Evolutionary conservation across 495 filamentous ascomycete genomes (phyloP).

Genomic region (Thozetella sp.): DNA sequence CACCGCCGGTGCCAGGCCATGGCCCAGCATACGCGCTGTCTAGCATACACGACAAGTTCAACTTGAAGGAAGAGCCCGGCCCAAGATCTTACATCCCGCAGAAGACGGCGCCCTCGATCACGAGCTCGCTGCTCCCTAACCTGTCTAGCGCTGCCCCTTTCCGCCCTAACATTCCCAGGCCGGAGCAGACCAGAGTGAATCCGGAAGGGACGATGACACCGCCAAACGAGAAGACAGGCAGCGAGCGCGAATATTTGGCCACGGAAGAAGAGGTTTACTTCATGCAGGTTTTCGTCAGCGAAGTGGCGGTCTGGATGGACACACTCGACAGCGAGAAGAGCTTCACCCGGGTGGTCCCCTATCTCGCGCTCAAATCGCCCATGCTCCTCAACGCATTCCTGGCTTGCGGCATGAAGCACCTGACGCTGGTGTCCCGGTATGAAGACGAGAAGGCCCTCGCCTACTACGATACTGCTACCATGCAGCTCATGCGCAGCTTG

Average conservation of each 20-base stretch:
- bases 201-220: slow-evolving; percentile 49
- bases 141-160: slow-evolving; percentile 6
- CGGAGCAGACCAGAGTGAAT: slow-evolving; percentile 19
- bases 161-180: slow-evolving; percentile 14
- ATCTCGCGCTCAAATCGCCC: slow-evolving; percentile 77
- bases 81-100: slow-evolving; percentile 20
- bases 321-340: slow-evolving; percentile 85
- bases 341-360: slow-evolving; percentile 83
- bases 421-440: slow-evolving; percentile 71
- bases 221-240: slow-evolving; percentile 41
- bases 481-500: slow-evolving; percentile 68
- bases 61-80: slow-evolving; percentile 18
- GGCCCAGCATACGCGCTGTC: neutral
- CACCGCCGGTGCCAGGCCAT: neutral
- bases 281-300: slow-evolving; percentile 90
- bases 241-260: slow-evolving; percentile 59
- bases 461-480: slow-evolving; percentile 83
- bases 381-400: slow-evolving; percentile 92
- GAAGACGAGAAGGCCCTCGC: slow-evolving; percentile 75
- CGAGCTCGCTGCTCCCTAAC: slow-evolving; percentile 26
- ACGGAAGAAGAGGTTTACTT: slow-evolving; percentile 77
- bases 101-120: slow-evolving; percentile 27
- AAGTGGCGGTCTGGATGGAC: slow-evolving; percentile 95
- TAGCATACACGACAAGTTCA: slow-evolving; percentile 18
- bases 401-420: slow-evolving; percentile 85